Conservation (phyloP, 1,284 basidiomycete species). For the Leccinum pachyderme region DNA sequence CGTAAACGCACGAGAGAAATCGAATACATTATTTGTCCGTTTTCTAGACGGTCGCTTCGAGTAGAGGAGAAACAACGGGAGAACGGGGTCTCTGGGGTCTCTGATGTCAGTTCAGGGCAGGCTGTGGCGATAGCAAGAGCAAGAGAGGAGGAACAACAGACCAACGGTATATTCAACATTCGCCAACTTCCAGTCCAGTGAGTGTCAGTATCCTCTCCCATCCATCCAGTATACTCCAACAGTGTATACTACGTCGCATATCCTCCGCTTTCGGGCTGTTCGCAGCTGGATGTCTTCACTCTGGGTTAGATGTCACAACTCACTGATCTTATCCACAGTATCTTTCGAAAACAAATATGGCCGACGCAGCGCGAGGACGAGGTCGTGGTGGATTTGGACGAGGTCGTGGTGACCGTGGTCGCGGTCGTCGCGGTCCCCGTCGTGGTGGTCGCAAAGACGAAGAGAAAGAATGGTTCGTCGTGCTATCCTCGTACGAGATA, state of each 20-base stretch:
- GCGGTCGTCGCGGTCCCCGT: conserved; percentile 88
- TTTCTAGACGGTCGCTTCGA: background rate
- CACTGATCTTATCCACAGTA: conserved; percentile 28
- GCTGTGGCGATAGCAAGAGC: background rate
- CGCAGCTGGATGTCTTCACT: conserved; percentile 27
- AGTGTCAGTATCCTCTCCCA: conserved; percentile 37
- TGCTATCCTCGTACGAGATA: background rate
- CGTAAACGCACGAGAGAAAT: background rate
- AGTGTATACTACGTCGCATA: background rate
- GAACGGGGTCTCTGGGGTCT: conserved; percentile 19
- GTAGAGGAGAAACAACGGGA: background rate
- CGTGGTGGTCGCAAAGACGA: conserved; percentile 98
- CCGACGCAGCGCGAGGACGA: conserved; percentile 78
- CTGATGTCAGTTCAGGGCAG: conserved; percentile 26
- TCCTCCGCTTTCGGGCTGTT: background rate
- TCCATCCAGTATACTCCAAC: background rate
- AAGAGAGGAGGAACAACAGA: background rate
- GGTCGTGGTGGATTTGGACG: conserved; percentile 87
- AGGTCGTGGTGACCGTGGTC: conserved; percentile 82
- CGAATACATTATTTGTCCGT: background rate
- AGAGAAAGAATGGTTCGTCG: conserved; percentile 96
- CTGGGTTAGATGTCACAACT: conserved; percentile 18
- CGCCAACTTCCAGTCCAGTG: conserved; percentile 33
- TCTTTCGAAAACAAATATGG: conserved; percentile 49
- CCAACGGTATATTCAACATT: conserved; percentile 18